phyloP scores from a whole-genome alignment of 371 early-diverging fungal genomes.

The Mucor velutinosus region DNA sequence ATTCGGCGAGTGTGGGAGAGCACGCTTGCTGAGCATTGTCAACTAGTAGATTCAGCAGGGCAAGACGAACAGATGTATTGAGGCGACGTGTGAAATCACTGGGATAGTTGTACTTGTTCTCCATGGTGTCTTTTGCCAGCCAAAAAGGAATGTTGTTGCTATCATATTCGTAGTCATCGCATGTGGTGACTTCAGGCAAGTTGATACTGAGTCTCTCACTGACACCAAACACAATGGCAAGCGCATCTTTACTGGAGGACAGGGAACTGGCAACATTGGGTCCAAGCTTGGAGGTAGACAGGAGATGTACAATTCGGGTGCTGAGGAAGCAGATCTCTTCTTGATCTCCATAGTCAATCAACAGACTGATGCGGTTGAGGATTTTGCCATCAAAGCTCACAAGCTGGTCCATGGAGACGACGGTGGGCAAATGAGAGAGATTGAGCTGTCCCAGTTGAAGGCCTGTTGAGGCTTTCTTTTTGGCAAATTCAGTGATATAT shows the following conservation, averaged over 20 bases:
- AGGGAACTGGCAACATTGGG: slow-evolving; percentile 74
- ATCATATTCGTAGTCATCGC: slow-evolving; percentile 49
- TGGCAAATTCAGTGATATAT: slow-evolving; percentile 38
- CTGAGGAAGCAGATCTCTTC: slow-evolving; percentile 77
- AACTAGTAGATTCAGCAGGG: slow-evolving; percentile 72
- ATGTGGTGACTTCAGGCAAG: slow-evolving; percentile 49
- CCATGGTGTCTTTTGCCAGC: slow-evolving; percentile 31
- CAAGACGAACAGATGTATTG: slow-evolving; percentile 63
- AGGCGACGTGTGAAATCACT: slow-evolving; percentile 21
- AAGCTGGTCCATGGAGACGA: slow-evolving; percentile 79
- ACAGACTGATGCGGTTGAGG: slow-evolving; percentile 72
- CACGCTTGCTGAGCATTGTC: slow-evolving; percentile 54
- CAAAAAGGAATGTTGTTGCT: slow-evolving; percentile 52
- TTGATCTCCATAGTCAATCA: slow-evolving; percentile 61
- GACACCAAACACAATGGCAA: slow-evolving; percentile 76
- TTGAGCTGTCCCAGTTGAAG: slow-evolving; percentile 26
- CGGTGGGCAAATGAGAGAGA: slow-evolving; percentile 42
- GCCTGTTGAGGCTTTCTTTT: slow-evolving; percentile 29
- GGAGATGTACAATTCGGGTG: slow-evolving; percentile 70
- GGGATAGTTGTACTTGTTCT: slow-evolving; percentile 23
- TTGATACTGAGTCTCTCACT: slow-evolving; percentile 74
- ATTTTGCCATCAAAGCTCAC: slow-evolving; percentile 68
- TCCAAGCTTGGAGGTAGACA: slow-evolving; percentile 59
- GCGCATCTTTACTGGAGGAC: slow-evolving; percentile 59
- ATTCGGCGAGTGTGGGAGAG: slow-evolving; percentile 82